Conservation (phyloP, 768 basidiomycete species). For the Pseudohyphozyma bogoriensis region DNA sequence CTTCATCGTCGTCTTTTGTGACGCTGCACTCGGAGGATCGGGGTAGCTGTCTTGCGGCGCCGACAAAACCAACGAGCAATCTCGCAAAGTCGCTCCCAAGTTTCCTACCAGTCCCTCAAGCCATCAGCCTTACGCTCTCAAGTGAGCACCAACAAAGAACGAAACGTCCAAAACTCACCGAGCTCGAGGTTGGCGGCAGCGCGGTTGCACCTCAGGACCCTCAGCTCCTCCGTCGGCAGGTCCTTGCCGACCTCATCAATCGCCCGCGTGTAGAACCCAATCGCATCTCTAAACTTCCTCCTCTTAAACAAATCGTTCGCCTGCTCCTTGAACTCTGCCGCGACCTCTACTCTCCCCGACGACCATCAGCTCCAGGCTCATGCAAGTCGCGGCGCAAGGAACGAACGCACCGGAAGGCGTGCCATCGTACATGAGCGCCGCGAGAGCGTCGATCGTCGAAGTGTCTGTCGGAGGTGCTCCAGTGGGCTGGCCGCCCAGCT, state of each 20-base stretch:
- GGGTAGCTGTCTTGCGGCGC: slow-evolving; percentile 10
- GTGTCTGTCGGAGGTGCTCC: slow-evolving; percentile 48
- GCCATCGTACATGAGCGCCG: slow-evolving; percentile 77
- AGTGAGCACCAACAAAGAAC: not conserved
- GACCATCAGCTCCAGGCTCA: not conserved
- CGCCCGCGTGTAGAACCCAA: slow-evolving; percentile 82
- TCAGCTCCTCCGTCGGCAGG: slow-evolving; percentile 30
- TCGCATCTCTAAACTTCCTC: slow-evolving; percentile 74
- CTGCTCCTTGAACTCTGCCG: slow-evolving; percentile 85
- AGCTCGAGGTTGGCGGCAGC: slow-evolving; percentile 89
- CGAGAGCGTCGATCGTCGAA: slow-evolving; percentile 64
- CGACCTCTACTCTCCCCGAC: slow-evolving; percentile 53
- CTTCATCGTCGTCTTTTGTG: slow-evolving; percentile 63
- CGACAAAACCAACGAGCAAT: slow-evolving; percentile 62
- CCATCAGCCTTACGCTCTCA: not conserved
- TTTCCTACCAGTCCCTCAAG: slow-evolving; percentile 51
- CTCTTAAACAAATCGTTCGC: slow-evolving; percentile 90
- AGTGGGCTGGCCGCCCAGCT: slow-evolving; percentile 6
- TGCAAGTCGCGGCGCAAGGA: not conserved
- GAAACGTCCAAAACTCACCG: slow-evolving; percentile 45
- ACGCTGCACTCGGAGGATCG: slow-evolving; percentile 19
- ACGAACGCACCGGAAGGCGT: slow-evolving; percentile 76
- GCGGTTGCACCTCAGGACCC: slow-evolving; percentile 69
- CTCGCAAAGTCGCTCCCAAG: slow-evolving; percentile 71
- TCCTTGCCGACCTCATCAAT: slow-evolving; percentile 73